Evolutionary conservation across 2,329 filamentous ascomycete species (phyloP), one percentile per base, ranked within the genome.

Genomic region (Talaromyces sp.): DNA sequence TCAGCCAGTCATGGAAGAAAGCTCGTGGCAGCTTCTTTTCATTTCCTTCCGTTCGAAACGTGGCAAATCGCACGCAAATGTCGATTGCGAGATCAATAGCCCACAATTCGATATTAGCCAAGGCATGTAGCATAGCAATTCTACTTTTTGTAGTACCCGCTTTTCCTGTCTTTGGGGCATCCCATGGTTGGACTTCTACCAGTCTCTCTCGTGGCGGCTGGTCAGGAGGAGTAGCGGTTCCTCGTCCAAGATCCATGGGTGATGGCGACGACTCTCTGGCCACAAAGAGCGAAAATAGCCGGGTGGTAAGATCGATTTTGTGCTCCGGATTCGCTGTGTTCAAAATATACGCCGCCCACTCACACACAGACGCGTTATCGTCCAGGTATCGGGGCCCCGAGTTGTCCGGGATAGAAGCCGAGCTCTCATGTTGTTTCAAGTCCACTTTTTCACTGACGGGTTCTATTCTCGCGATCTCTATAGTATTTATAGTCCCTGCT

Each of bases 41-140:
- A 10, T 66, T 62, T 10, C 60, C 49, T 30, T 69, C 65, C 2
- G 78, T 79, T 39, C 74, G 75, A 62, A 81, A 81, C 3, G 74
- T 71, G 15, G 78, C 75, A 59, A 81, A 81, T 25, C 78, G 72
- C 22, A 80, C 75, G 56, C 78, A 80, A 53, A 81, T 80, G 65
- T 81, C 78, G 28, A 81, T 75, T 10, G 78, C 78, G 4, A 81
- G 71, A 57, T 81, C 78, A 61, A 81, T 81, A 0, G 78, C 78
- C 78, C 78, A 81, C 27, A 79, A 72, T 66, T 81, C 78, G 27
- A 81, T 80, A 58, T 80, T 81, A 19, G 78, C 78, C n/a, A 80
- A 67, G 0, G 78, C 77, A 58, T 81, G 78, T 6, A 81, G 71
- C 76, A 81, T 80, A 19, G 75, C 71, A 52, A 80, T 77, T 27